Conservation (phyloP, 352 stramenopile genomes). For the Globisporangium splendens region DNA sequence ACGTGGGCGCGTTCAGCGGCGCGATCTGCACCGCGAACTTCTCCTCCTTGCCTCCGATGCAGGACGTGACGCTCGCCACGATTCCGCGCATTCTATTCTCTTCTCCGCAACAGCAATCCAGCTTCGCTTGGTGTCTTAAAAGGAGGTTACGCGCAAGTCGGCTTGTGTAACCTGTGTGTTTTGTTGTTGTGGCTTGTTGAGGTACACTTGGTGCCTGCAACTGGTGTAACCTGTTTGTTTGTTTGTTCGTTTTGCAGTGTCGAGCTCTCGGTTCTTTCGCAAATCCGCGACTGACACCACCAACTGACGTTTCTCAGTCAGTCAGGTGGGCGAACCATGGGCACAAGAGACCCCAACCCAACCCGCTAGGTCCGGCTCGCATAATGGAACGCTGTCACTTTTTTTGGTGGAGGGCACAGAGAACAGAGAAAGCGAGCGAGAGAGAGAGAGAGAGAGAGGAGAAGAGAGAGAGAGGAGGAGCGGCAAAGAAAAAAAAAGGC, state of each 20-base stretch:
- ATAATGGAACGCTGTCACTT: slow-evolving; percentile 7
- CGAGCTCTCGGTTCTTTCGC: slow-evolving; percentile 10
- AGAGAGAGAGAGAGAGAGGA: neutral
- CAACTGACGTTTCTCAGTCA: slow-evolving; percentile 6
- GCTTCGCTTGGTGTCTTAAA: neutral
- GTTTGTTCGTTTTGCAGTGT: slow-evolving; percentile 2
- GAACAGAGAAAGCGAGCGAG: neutral
- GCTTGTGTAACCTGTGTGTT: slow-evolving; percentile 3
- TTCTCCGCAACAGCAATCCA: slow-evolving; percentile 9
- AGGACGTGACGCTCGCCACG: slow-evolving; percentile 68
- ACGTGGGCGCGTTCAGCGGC: slow-evolving; percentile 31
- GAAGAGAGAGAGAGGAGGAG: neutral
- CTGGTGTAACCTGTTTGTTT: neutral
- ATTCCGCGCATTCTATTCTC: slow-evolving; percentile 54
- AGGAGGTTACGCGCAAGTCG: neutral
- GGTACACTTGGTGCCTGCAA: neutral
- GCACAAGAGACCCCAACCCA: slow-evolving; percentile 1
- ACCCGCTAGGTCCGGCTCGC: neutral
- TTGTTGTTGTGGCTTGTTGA: neutral
- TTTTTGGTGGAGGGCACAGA: slow-evolving; percentile 1
- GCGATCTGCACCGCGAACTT: slow-evolving; percentile 71
- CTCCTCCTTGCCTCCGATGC: slow-evolving; percentile 77
- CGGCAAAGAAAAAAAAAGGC: neutral
- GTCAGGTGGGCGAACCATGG: neutral
- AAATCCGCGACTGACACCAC: slow-evolving; percentile 32